Evolutionary conservation across 75 land plant species (phyloP).

Genomic region (Cryptomeria japonica): DNA sequence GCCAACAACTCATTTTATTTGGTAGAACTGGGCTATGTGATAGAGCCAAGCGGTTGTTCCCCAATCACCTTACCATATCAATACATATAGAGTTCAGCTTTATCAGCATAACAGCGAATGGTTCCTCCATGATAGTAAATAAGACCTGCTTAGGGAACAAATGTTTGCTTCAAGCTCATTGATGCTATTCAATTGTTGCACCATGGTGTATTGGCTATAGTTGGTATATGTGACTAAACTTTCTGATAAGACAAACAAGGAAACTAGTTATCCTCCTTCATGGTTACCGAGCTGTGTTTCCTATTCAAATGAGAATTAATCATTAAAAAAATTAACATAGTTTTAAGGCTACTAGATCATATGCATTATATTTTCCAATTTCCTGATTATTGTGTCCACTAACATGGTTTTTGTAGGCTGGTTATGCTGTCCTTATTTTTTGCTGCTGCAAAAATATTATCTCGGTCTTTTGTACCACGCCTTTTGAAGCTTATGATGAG

Average conservation of each 20-base stretch:
- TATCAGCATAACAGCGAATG: background rate
- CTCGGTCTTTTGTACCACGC: constrained; percentile 86
- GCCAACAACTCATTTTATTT: background rate
- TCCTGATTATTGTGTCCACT: background rate
- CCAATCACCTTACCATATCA: background rate
- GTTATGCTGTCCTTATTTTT: constrained; percentile 65
- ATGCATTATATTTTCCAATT: constrained; percentile 1
- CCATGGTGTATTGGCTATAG: background rate
- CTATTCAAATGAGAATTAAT: background rate
- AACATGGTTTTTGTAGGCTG: constrained; percentile 49
- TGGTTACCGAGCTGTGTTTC: background rate
- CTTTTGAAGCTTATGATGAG: constrained; percentile 87
- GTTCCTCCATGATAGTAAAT: background rate
- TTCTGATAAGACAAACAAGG: background rate
- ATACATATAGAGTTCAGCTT: background rate
- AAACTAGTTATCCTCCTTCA: background rate
- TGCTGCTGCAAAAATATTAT: constrained; percentile 47
- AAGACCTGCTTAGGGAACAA: background rate
- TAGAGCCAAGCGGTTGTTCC: background rate
- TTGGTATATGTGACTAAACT: background rate
- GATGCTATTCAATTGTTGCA: background rate
- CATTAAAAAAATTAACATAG: background rate
- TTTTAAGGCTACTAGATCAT: background rate
- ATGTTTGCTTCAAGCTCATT: background rate
- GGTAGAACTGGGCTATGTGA: background rate